These are phyloP conservation scores for Pseudomassariella vexata DNA, from an alignment of 2,329 filamentous ascomycete genomes.

Conservation along the genomic window DNA sequence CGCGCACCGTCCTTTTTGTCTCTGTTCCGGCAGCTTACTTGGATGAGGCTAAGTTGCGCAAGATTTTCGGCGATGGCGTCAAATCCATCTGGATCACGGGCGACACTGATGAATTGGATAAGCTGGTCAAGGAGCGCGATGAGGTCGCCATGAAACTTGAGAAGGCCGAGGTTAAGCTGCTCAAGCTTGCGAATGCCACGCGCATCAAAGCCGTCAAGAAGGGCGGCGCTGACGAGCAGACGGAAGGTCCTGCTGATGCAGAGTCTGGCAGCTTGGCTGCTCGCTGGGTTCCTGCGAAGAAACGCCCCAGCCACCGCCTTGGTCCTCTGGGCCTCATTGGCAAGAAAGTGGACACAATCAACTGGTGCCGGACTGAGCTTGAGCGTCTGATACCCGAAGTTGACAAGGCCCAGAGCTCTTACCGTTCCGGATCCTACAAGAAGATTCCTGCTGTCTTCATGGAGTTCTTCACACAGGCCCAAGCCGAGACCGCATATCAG, in stretches of 20 bases:
- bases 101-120: constrained; percentile 70
- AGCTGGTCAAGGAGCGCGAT: constrained; percentile 77
- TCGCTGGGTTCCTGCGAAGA: constrained; percentile 67
- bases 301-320: constrained; percentile 70
- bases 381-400: constrained; percentile 69
- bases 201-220: constrained; percentile 65
- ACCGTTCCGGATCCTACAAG: constrained; percentile 58
- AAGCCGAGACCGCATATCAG: constrained; percentile 83
- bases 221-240: constrained; percentile 35
- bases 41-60: constrained; percentile 68
- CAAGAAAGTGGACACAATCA: constrained; percentile 90
- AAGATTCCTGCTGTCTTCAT: constrained; percentile 78
- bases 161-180: constrained; percentile 77
- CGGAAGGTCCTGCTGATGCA: constrained; percentile 49
- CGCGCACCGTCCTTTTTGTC: constrained; percentile 83
- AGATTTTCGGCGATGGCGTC: constrained; percentile 76
- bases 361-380: constrained; percentile 78
- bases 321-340: constrained; percentile 67
- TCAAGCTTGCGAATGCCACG: constrained; percentile 69
- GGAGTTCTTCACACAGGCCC: constrained; percentile 77
- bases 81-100: constrained; percentile 80
- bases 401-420: constrained; percentile 60
- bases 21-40: constrained; percentile 77
- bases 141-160: constrained; percentile 77
- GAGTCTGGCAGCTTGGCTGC: constrained; percentile 68